A percentile compares a stretch with the other conserved stretches of the same genome.
These are phyloP conservation scores for Linnemannia zychae DNA, from an alignment of 192 early-diverging fungal genomes.

Conservation along the genomic window DNA sequence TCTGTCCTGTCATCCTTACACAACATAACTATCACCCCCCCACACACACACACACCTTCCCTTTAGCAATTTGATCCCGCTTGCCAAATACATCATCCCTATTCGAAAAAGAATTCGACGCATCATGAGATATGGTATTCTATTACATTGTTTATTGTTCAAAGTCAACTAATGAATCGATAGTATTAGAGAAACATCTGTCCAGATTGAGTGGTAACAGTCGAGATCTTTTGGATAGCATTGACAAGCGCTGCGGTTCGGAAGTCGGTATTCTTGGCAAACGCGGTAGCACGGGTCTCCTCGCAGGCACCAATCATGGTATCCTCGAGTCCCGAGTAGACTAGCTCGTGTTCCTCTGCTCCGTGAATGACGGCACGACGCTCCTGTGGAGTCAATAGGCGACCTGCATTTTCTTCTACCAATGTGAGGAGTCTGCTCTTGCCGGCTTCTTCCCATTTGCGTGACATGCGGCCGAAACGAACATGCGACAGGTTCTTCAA, in stretches of 20 bases:
- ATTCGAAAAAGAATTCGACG: background rate
- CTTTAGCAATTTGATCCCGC: background rate
- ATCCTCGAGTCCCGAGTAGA: conserved; percentile 89
- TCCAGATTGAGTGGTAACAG: conserved; percentile 79
- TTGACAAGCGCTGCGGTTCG: conserved; percentile 84
- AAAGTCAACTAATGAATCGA: background rate
- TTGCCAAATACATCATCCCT: background rate
- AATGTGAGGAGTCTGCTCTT: conserved; percentile 76
- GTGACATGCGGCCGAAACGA: conserved; percentile 88
- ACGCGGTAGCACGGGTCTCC: conserved; percentile 80
- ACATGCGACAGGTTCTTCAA: conserved; percentile 88
- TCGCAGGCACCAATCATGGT: conserved; percentile 87
- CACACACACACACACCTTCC: background rate
- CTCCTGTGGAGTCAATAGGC: conserved; percentile 78
- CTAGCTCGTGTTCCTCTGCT: conserved; percentile 86
- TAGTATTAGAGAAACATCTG: conserved; percentile 78
- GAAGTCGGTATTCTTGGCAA: conserved; percentile 74
- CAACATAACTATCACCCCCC: background rate
- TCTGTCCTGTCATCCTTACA: conserved; percentile 27
- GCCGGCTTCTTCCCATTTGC: conserved; percentile 85
- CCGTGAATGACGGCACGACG: conserved; percentile 83
- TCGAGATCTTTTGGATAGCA: conserved; percentile 87
- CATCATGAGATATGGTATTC: background rate
- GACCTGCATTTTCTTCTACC: conserved; percentile 83
- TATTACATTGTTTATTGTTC: background rate